A percentile compares a stretch with the other conserved stretches of the same genome.
Evolutionary conservation across 306 rosid genomes (phyloP).

Genomic region (Cicer arietinum): DNA sequence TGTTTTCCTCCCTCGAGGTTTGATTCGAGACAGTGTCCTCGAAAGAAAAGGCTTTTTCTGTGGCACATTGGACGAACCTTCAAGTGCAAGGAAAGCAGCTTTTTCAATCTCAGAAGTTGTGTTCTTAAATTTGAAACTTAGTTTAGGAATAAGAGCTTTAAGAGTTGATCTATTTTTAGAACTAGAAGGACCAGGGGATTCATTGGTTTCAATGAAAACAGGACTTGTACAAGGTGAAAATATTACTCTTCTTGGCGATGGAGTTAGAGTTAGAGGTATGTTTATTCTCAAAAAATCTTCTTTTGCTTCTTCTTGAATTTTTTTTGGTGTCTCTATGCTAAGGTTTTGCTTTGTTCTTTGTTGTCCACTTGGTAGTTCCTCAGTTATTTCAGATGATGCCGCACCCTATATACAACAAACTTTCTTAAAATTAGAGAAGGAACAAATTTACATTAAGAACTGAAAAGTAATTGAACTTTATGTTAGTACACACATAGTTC

Average conservation of each 20-base stretch:
- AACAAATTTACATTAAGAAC: not conserved
- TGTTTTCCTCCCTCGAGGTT: constrained; percentile 50
- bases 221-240: constrained; percentile 72
- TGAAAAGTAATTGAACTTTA: constrained; percentile 22
- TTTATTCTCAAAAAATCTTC: constrained; percentile 63
- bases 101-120: constrained; percentile 64
- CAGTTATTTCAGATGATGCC: constrained; percentile 62
- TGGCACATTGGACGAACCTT: constrained; percentile 50
- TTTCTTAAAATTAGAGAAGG: not conserved
- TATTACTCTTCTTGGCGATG: constrained; percentile 67
- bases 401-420: constrained; percentile 47
- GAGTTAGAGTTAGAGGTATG: constrained; percentile 64
- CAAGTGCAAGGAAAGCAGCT: constrained; percentile 58
- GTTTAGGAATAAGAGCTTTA: constrained; percentile 63
- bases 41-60: constrained; percentile 56
- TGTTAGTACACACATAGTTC: constrained; percentile 38
- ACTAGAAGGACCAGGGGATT: constrained; percentile 58
- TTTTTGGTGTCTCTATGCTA: constrained; percentile 52
- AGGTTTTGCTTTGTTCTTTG: constrained; percentile 55
- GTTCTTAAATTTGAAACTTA: constrained; percentile 58
- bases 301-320: constrained; percentile 48
- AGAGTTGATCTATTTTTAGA: constrained; percentile 55
- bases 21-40: constrained; percentile 68
- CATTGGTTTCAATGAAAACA: constrained; percentile 37
- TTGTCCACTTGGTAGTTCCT: constrained; percentile 54